Evolutionary conservation across 495 filamentous ascomycete genomes (phyloP).

Genomic region (Lasiosphaeris hirsuta): DNA sequence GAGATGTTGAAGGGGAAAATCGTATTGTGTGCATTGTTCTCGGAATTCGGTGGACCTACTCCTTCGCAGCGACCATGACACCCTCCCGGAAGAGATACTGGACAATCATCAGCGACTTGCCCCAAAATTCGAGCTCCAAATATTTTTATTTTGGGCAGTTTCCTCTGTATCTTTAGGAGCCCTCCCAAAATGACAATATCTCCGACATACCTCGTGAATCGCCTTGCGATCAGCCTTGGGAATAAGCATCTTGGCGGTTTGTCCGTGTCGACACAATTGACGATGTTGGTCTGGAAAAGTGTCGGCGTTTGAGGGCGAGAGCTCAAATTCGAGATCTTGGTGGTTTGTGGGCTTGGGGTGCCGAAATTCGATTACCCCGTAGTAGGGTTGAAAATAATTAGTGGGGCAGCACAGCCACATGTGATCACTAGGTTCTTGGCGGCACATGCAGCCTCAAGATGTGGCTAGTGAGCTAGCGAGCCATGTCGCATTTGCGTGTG

Average conservation of each 20-base stretch:
- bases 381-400: constrained; percentile 30
- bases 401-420: constrained; percentile 30
- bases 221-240: constrained; percentile 99
- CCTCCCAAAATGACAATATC: constrained; percentile 5
- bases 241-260: constrained; percentile 79
- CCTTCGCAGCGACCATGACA: constrained; percentile 98
- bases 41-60: constrained; percentile 41
- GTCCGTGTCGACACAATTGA: constrained; percentile 39
- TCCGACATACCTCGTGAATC: constrained; percentile 72
- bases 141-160: not conserved
- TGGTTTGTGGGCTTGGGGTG: constrained; percentile 35
- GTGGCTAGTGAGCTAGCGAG: constrained; percentile 15
- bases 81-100: constrained; percentile 99
- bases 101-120: constrained; percentile 31
- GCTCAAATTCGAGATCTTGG: constrained; percentile 34
- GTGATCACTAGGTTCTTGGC: constrained; percentile 13
- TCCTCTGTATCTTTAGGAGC: not conserved
- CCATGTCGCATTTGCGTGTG: not conserved
- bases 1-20: constrained; percentile 1
- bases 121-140: constrained; percentile 10
- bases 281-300: constrained; percentile 41
- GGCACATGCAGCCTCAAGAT: not conserved
- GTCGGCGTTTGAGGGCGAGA: constrained; percentile 32
- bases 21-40: constrained; percentile 5
- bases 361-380: constrained; percentile 31